Conservation (phyloP, 2,329 filamentous ascomycete genomes). For the Ramularia endophylla region DNA sequence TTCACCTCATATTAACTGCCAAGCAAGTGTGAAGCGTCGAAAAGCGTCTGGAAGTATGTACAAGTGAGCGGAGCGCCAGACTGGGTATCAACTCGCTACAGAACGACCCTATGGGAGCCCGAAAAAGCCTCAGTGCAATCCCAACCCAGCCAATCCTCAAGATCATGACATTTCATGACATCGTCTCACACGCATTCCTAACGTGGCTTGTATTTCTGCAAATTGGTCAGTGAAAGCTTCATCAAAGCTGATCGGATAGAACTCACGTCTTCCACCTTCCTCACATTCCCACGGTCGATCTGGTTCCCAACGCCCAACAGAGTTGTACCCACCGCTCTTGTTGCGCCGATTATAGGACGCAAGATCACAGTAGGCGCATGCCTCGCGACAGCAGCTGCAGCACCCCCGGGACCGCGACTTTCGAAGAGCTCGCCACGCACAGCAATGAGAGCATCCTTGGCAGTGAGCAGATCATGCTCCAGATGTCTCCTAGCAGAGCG, state of each 20-base stretch:
- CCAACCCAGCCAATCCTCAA: background rate
- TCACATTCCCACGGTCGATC: constrained; percentile 74
- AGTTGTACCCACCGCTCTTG: constrained; percentile 81
- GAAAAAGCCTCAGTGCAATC: too few relatives aligned
- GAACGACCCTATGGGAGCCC: too few relatives aligned
- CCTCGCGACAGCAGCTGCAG: constrained; percentile 69
- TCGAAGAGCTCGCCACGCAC: constrained; percentile 90
- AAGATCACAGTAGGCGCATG: constrained; percentile 91
- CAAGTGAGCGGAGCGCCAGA: too few relatives aligned
- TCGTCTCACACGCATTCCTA: constrained; percentile 4
- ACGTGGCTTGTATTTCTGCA: constrained; percentile 31
- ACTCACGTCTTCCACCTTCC: constrained; percentile 84
- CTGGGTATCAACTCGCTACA: too few relatives aligned
- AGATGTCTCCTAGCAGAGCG: constrained; percentile 76
- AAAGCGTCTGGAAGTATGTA: too few relatives aligned
- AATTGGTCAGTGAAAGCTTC: constrained; percentile 13
- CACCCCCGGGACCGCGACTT: constrained; percentile 71
- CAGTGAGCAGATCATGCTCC: constrained; percentile 77
- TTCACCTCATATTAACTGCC: too few relatives aligned
- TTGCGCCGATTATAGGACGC: constrained; percentile 82
- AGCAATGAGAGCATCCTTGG: constrained; percentile 87
- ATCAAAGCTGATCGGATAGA: constrained; percentile 5
- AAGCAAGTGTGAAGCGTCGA: too few relatives aligned
- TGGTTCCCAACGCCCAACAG: constrained; percentile 89
- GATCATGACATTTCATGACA: background rate